A percentile compares a stretch with the other conserved stretches of the same genome.
Evolutionary conservation across 1,284 basidiomycete species (phyloP).

Genomic region (Austropuccinia psidii): DNA sequence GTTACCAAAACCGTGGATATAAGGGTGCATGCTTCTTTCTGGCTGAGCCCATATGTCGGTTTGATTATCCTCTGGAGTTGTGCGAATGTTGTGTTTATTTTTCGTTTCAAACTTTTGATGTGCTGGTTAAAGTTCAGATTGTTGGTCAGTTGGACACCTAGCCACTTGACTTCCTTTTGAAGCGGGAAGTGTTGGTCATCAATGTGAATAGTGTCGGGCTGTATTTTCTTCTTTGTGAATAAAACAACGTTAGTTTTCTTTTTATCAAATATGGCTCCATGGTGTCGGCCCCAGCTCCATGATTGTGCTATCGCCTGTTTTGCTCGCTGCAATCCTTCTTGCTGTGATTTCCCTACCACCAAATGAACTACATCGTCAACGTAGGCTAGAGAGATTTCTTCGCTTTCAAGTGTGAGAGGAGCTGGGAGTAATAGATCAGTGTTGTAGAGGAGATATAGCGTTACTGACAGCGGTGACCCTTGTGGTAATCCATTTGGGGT

Average conservation of each 20-base stretch:
- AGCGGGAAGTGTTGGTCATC: not conserved
- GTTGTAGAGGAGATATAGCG: not conserved
- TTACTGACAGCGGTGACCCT: not conserved
- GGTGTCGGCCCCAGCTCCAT: not conserved
- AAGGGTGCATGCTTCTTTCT: not conserved
- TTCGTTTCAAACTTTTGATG: not conserved
- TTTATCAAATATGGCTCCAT: not conserved
- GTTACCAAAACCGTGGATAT: not conserved
- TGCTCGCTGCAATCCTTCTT: not conserved
- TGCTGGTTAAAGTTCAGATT: not conserved
- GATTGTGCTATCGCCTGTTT: not conserved
- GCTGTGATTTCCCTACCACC: not conserved
- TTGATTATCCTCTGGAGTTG: not conserved
- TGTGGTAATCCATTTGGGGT: not conserved
- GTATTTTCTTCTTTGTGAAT: not conserved
- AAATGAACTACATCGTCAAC: not conserved
- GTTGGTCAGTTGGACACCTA: not conserved
- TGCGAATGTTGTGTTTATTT: not conserved
- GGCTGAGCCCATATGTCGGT: conserved; percentile 2
- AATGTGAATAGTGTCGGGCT: not conserved
- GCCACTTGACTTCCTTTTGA: not conserved
- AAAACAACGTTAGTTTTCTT: not conserved
- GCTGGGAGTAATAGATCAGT: not conserved
- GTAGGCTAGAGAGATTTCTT: not conserved
- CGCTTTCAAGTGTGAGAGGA: not conserved